A percentile compares a stretch with the other conserved stretches of the same genome.
These are phyloP conservation scores for Mycena vulgaris DNA, from an alignment of 768 basidiomycete species.

Conservation along the genomic window DNA sequence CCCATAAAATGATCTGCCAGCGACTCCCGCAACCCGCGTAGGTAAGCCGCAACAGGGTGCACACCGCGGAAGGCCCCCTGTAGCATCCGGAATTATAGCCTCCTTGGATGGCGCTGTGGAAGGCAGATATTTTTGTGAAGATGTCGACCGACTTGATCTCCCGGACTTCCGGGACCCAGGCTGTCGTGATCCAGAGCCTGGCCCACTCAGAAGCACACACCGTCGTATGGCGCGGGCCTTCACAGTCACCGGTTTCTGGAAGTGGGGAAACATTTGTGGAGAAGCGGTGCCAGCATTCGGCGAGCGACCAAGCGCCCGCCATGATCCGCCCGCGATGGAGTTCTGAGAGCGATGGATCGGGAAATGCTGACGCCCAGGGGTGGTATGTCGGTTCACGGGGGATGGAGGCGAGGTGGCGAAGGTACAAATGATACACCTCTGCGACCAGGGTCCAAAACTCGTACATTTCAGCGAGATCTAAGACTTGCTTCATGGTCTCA, in stretches of 20 bases:
- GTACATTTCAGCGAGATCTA: not conserved
- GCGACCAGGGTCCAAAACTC: not conserved
- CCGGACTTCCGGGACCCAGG: not conserved
- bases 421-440: not conserved
- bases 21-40: not conserved
- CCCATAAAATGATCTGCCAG: constrained; percentile 9
- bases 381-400: not conserved
- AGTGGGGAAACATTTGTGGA: not conserved
- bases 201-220: not conserved
- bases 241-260: not conserved
- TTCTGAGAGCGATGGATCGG: not conserved
- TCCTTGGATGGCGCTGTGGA: not conserved
- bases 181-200: not conserved
- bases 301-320: not conserved
- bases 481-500: not conserved
- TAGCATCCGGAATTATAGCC: not conserved
- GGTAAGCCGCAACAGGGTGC: not conserved
- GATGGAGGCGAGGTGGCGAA: not conserved
- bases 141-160: not conserved
- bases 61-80: not conserved
- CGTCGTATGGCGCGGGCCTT: not conserved
- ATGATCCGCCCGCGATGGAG: not conserved
- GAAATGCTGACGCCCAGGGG: not conserved
- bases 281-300: not conserved
- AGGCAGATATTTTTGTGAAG: not conserved